A percentile compares a stretch with the other conserved stretches of the same genome.
These are phyloP conservation scores for Zangia roseola DNA, from an alignment of 768 basidiomycete genomes.

Conservation along the genomic window DNA sequence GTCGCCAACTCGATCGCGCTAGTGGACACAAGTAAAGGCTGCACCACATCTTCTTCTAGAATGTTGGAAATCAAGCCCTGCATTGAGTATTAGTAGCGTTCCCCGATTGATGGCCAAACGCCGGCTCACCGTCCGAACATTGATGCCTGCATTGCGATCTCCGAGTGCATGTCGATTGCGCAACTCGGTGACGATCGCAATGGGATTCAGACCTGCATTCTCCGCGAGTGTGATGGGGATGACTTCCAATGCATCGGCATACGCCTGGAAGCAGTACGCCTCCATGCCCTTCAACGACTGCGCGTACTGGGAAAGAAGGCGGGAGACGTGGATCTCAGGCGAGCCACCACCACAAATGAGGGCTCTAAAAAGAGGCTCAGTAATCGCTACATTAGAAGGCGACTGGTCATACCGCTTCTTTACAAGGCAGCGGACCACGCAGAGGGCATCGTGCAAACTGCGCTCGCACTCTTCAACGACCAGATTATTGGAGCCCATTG, in stretches of 20 bases:
- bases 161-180: constrained; percentile 96
- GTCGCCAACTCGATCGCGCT: constrained; percentile 94
- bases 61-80: constrained; percentile 98
- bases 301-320: constrained; percentile 84
- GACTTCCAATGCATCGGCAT: constrained; percentile 95
- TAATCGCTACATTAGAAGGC: not conserved
- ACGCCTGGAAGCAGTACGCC: constrained; percentile 98
- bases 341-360: constrained; percentile 96
- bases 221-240: constrained; percentile 98
- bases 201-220: constrained; percentile 97
- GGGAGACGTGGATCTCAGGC: constrained; percentile 96
- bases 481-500: constrained; percentile 88
- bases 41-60: constrained; percentile 94
- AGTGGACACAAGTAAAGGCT: constrained; percentile 92
- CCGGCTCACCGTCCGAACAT: constrained; percentile 84
- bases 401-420: constrained; percentile 79
- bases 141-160: constrained; percentile 94
- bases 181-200: constrained; percentile 96
- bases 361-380: constrained; percentile 48
- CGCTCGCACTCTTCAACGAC: constrained; percentile 97
- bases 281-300: constrained; percentile 97
- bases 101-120: not conserved
- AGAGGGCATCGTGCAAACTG: constrained; percentile 97
- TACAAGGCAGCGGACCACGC: constrained; percentile 96
- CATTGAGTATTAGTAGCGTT: constrained; percentile 7